Conservation (phyloP, 495 filamentous ascomycete genomes). For the Penicillium manginii region DNA sequence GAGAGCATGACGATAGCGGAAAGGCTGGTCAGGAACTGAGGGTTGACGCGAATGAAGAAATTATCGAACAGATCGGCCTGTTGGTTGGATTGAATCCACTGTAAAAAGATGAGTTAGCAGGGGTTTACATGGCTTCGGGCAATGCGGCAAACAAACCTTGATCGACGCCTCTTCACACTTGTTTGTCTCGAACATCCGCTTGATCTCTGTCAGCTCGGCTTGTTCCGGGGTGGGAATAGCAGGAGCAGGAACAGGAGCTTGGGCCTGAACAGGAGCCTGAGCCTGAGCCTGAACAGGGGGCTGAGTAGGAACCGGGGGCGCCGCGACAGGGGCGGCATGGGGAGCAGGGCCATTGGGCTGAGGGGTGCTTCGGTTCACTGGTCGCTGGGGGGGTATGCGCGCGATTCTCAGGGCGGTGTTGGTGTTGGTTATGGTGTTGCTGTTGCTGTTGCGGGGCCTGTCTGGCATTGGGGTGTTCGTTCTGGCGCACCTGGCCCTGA, state of each 20-base stretch:
- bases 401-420: constrained; percentile 18
- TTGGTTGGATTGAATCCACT: constrained; percentile 85
- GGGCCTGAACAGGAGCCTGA: constrained; percentile 6
- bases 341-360: constrained; percentile 3
- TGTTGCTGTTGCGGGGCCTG: constrained; percentile 1
- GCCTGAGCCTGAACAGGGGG: constrained; percentile 7
- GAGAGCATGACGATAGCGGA: constrained; percentile 81
- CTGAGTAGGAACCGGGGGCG: constrained; percentile 14
- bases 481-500: constrained; percentile 50
- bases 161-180: constrained; percentile 73
- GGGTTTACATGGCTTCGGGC: constrained; percentile 5
- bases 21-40: constrained; percentile 65
- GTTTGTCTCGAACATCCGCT: constrained; percentile 63
- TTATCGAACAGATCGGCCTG: constrained; percentile 79
- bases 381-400: constrained; percentile 23
- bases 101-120: constrained; percentile 29
- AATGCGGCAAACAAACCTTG: constrained; percentile 47
- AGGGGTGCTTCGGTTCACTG: constrained; percentile 1
- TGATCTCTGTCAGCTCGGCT: constrained; percentile 65
- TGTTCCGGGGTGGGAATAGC: constrained; percentile 59
- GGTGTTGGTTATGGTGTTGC: no score
- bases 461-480: constrained; percentile 32
- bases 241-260: constrained; percentile 34
- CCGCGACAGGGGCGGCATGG: constrained; percentile 14
- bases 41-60: constrained; percentile 74